Evolutionary conservation across 2,329 filamentous ascomycete species (phyloP).

Genomic region (Teratosphaeria gauchensis): DNA sequence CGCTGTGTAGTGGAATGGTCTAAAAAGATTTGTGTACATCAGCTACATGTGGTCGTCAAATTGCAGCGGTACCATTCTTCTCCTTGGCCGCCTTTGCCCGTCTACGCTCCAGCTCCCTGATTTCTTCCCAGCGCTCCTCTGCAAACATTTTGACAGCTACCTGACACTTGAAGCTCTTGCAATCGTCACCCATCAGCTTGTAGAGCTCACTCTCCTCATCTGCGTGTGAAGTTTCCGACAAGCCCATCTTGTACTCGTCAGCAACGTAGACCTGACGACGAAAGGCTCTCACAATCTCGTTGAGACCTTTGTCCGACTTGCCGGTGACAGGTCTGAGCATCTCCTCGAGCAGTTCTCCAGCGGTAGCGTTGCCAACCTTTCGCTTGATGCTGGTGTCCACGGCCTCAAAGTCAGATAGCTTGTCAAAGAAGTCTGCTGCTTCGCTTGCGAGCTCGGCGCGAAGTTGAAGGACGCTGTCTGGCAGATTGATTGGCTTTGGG

Average conservation of each 20-base stretch:
- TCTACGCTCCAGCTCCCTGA: slow-evolving; percentile 12
- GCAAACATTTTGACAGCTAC: slow-evolving; percentile 12
- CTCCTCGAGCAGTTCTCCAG: slow-evolving; percentile 13
- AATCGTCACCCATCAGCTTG: slow-evolving; percentile 8
- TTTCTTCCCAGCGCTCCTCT: slow-evolving; percentile 16
- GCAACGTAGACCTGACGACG: slow-evolving; percentile 15
- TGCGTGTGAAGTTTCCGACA: slow-evolving; percentile 9
- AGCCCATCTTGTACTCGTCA: not conserved
- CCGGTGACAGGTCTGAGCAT: slow-evolving; percentile 10
- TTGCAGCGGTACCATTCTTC: not conserved
- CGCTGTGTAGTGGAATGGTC: slow-evolving; percentile 6
- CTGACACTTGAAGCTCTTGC: not conserved
- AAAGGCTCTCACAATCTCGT: slow-evolving; percentile 21
- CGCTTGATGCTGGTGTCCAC: slow-evolving; percentile 10
- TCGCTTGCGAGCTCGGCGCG: slow-evolving; percentile 38
- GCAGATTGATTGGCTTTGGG: not conserved
- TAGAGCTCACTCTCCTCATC: slow-evolving; percentile 17
- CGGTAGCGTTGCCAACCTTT: slow-evolving; percentile 13
- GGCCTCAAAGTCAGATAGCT: slow-evolving; percentile 10
- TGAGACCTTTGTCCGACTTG: slow-evolving; percentile 11
- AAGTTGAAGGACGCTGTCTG: slow-evolving; percentile 13
- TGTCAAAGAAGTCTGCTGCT: slow-evolving; percentile 37
- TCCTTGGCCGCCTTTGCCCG: slow-evolving; percentile 4
- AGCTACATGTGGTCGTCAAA: not conserved
- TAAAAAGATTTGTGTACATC: not conserved